phyloP scores from a whole-genome alignment of 2,329 filamentous ascomycete species.

The Aspergillus sp. region DNA sequence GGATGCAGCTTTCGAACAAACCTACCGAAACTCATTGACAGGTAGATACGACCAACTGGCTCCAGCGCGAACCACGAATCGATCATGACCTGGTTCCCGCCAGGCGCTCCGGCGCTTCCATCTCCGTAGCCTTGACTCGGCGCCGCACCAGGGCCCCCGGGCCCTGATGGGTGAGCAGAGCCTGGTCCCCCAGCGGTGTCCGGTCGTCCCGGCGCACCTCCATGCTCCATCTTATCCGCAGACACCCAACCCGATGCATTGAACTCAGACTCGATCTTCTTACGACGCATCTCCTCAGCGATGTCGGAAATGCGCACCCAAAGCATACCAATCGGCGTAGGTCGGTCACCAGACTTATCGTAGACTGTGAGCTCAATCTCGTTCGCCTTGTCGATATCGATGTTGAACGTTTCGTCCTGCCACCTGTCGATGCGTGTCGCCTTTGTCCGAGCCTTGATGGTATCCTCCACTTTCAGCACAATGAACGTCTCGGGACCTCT shows the following conservation, averaged over 20 bases:
- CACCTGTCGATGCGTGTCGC: conserved; percentile 84
- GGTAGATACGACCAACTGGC: conserved; percentile 86
- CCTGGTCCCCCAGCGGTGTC: conserved; percentile 57
- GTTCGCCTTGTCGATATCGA: conserved; percentile 97
- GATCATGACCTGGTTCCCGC: conserved; percentile 55
- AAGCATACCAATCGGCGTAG: conserved; percentile 88
- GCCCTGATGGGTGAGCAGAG: conserved; percentile 29
- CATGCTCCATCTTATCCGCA: conserved; percentile 85
- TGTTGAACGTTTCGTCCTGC: conserved; percentile 86
- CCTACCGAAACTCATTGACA: conserved; percentile 79
- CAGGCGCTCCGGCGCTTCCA: conserved; percentile 34
- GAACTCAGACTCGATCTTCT: conserved; percentile 95
- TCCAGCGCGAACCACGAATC: conserved; percentile 98
- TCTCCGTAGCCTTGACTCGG: conserved; percentile 33
- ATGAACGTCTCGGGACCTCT: conserved; percentile 93
- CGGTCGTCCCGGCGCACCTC: conserved; percentile 50
- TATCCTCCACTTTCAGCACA: conserved; percentile 94
- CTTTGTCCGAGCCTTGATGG: conserved; percentile 83
- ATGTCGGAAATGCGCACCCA: conserved; percentile 98
- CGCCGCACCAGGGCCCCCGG: conserved; percentile 27
- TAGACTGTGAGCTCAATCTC: conserved; percentile 98
- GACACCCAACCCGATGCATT: conserved; percentile 96
- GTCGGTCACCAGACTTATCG: conserved; percentile 88
- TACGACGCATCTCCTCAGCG: conserved; percentile 93
- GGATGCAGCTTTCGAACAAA: not conserved